phyloP scores from a whole-genome alignment of 768 basidiomycete genomes.

The Leccinum longicurvipes region DNA sequence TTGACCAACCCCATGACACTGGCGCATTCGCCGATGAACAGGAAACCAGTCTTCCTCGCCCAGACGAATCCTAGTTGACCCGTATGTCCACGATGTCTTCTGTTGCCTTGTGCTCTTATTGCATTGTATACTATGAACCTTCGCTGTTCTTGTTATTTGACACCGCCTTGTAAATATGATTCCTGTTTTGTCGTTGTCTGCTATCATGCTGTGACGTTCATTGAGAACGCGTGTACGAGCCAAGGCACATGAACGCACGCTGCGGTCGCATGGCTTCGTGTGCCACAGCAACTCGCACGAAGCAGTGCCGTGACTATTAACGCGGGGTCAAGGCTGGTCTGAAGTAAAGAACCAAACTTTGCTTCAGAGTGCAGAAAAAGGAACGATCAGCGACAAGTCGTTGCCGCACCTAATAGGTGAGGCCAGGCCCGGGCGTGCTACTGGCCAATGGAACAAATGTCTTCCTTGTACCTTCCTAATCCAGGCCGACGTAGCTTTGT shows the following conservation, averaged over 20 bases:
- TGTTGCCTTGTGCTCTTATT: not conserved
- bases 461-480: constrained; percentile 9
- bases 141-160: not conserved
- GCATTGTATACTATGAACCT: constrained; percentile 1
- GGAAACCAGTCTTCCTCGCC: not conserved
- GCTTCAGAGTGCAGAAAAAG: not conserved
- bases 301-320: constrained; percentile 12
- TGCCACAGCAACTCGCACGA: not conserved
- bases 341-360: not conserved
- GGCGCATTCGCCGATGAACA: not conserved
- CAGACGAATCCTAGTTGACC: constrained; percentile 9
- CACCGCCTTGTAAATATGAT: constrained; percentile 1
- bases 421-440: constrained; percentile 10
- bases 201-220: not conserved
- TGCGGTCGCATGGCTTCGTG: constrained; percentile 14
- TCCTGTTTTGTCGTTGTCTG: not conserved
- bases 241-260: constrained; percentile 23
- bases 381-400: constrained; percentile 7
- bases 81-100: not conserved
- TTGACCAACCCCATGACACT: constrained; percentile 1
- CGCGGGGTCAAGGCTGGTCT: constrained; percentile 3
- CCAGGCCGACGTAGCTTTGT: constrained; percentile 4
- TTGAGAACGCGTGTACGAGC: not conserved
- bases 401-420: constrained; percentile 21
- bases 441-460: constrained; percentile 1